A percentile compares a stretch with the other conserved stretches of the same genome.
These are phyloP conservation scores for Aegilops sharonensis DNA, from an alignment of 176 grass and related monocot species.

Conservation along the genomic window DNA sequence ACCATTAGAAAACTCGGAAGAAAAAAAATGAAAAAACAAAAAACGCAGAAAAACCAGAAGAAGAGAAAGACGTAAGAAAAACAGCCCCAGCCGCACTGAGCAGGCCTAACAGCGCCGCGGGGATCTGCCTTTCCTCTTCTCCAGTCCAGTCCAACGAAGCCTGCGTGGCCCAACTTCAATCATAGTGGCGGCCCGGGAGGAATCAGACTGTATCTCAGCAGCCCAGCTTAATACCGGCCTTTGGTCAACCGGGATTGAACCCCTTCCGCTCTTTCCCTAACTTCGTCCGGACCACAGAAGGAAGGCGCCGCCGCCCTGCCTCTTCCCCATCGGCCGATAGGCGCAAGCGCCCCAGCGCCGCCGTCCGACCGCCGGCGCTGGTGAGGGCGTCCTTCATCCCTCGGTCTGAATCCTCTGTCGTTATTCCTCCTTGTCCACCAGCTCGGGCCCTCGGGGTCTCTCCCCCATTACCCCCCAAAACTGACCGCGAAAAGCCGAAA, in stretches of 20 bases:
- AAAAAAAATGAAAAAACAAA: too few relatives aligned
- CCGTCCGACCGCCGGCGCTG: background rate
- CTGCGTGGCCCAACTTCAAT: background rate
- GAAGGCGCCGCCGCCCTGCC: background rate
- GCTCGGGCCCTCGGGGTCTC: background rate
- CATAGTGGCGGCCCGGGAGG: background rate
- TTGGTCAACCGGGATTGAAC: background rate
- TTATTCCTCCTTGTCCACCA: background rate
- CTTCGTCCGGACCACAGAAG: background rate
- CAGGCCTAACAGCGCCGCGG: too few relatives aligned
- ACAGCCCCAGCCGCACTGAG: too few relatives aligned
- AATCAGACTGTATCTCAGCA: background rate
- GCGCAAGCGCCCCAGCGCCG: background rate
- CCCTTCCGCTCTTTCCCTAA: conserved; percentile 5
- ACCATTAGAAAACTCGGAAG: too few relatives aligned
- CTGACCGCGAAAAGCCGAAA: conserved; percentile 26
- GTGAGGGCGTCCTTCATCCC: background rate
- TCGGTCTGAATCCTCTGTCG: background rate
- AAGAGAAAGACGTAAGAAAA: too few relatives aligned
- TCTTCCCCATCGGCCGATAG: background rate
- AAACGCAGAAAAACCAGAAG: too few relatives aligned
- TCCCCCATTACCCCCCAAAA: background rate
- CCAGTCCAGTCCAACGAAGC: background rate
- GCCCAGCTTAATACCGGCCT: background rate
- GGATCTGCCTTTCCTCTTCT: background rate